phyloP scores from a whole-genome alignment of 495 filamentous ascomycete genomes.

The Neurospora intermedia region DNA sequence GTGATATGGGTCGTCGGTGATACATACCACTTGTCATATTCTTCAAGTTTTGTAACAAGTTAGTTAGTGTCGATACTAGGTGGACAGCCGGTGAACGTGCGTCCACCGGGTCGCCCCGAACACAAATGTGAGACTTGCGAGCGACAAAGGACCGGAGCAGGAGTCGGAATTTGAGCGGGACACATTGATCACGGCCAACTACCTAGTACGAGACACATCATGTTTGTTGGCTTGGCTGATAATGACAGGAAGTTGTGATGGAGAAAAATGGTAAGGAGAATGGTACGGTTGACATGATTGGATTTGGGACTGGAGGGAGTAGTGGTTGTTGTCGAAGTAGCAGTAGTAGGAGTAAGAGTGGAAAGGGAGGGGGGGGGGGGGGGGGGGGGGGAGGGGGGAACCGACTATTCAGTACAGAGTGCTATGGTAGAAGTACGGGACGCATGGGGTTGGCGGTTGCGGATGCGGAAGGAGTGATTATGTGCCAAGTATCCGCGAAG shows the following conservation, averaged over 20 bases:
- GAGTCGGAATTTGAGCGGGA: background rate
- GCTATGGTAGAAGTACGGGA: too few species aligned
- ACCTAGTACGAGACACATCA: background rate
- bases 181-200: background rate
- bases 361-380: too few species aligned
- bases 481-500: too few species aligned
- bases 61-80: background rate
- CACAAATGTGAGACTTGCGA: background rate
- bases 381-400: too few species aligned
- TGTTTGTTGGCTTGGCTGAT: background rate
- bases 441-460: too few species aligned
- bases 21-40: background rate
- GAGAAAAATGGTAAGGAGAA: too few species aligned
- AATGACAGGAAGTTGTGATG: background rate
- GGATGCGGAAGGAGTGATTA: too few species aligned
- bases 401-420: too few species aligned
- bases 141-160: background rate
- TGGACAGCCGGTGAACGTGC: background rate
- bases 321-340: too few species aligned
- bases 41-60: background rate
- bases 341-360: too few species aligned
- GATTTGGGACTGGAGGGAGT: too few species aligned
- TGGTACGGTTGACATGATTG: too few species aligned
- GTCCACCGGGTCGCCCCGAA: background rate
- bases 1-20: background rate